Base-by-base conservation (phyloP, 2,329 filamentous ascomycete genomes). In the Colletotrichum tofieldiae region DNA sequence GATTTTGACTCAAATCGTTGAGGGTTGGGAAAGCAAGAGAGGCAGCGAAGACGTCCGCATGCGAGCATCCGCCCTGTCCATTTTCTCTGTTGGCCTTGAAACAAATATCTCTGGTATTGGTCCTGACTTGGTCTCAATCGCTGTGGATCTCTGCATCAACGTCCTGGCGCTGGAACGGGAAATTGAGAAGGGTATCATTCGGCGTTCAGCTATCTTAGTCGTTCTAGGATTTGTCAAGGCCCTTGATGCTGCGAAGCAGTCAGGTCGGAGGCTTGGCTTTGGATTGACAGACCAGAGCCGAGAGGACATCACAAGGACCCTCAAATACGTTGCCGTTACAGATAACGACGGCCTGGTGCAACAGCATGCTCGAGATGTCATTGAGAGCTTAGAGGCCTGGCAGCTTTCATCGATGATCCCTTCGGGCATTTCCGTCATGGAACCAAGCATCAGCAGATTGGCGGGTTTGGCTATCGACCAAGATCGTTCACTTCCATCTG, bases 261-360 rank as follows among this genome's bases (percentile, higher is more conserved):
- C 81, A 14, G 82, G 85, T 4, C 84, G 78, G 59, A 83, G 81
- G 12, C 79, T 90, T 18, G 86, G 84, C 0, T 90, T 91, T 72
- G 88, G 87, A 1, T 82, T 91, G 52, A 87, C 85, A 2, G 83
- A 86, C 20, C 81, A 85, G 73, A 91, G 88, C 76, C 85, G 89
- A 62, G 84, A 86, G 37, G 90, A 94, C 66, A 87, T 94, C n/a
- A 80, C 86, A 75, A 85, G 88, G 59, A 88, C 92, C 12, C 78
- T 94, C 51, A 81, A 82, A 63, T 94, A 94, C 79, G 85, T 93
- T n/a, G 85, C 86, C 8, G 85, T 83, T 49, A 91, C 90, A 32
- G 93, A 95, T 79, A 87, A 85, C 32, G 93, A 95, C 78, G 91
- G 88, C 0, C 81, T 95, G 52, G 93, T 93, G 14, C 86, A 86